These are phyloP conservation scores for Cystoderma amianthinum DNA, from an alignment of 768 basidiomycete species.

Conservation along the genomic window DNA sequence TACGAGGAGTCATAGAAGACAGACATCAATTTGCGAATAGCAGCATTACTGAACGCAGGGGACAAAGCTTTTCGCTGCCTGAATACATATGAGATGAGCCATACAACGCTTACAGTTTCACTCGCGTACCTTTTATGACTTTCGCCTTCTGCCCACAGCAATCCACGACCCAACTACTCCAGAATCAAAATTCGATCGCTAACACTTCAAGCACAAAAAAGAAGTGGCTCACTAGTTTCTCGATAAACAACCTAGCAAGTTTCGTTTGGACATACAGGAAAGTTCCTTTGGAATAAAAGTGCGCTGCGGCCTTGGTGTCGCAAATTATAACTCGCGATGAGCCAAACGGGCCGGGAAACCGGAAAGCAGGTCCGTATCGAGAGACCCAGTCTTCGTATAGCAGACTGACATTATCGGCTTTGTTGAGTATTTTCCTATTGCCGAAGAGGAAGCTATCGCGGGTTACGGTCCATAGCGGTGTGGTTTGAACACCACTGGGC, in stretches of 20 bases:
- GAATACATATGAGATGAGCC: background rate
- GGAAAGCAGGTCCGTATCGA: constrained; percentile 40
- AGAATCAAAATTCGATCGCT: background rate
- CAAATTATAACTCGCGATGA: constrained; percentile 25
- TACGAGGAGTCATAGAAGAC: constrained; percentile 47
- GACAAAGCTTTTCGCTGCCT: constrained; percentile 43
- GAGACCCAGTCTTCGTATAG: constrained; percentile 40
- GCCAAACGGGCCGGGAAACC: constrained; percentile 29
- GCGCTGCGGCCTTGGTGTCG: constrained; percentile 44
- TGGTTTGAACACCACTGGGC: constrained; percentile 12
- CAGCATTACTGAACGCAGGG: constrained; percentile 46
- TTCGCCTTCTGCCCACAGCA: constrained; percentile 37
- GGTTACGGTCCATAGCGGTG: constrained; percentile 34
- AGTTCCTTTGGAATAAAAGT: constrained; percentile 44
- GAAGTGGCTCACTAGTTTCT: constrained; percentile 24
- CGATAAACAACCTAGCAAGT: constrained; percentile 24
- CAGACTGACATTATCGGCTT: constrained; percentile 18
- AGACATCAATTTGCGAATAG: constrained; percentile 35
- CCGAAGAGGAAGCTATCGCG: constrained; percentile 37
- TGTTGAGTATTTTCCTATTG: constrained; percentile 16
- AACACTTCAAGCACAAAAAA: background rate
- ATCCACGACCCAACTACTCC: constrained; percentile 31
- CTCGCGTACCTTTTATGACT: constrained; percentile 31
- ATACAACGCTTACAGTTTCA: background rate
- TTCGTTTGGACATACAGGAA: constrained; percentile 36